Conservation (phyloP, 2,329 filamentous ascomycete species). For the Fusarium ramigenum region DNA sequence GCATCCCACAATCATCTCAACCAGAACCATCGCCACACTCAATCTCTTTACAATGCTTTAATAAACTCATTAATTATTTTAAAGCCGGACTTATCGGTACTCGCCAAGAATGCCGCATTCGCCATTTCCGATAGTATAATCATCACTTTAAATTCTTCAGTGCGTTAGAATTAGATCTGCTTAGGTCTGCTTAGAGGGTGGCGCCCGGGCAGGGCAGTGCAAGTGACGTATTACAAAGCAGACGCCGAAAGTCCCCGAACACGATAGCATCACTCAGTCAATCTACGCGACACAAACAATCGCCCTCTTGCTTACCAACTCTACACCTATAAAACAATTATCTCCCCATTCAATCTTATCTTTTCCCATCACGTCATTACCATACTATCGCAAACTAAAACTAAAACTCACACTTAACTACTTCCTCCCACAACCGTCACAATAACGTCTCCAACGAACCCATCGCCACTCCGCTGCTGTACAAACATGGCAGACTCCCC, state of each 20-base stretch:
- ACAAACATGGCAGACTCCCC: slow-evolving; percentile 32
- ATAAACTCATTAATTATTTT: neutral
- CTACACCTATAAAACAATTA: slow-evolving; percentile 1
- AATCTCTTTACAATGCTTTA: neutral
- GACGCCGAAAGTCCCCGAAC: slow-evolving; percentile 43
- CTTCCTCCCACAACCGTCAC: neutral
- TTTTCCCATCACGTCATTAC: neutral
- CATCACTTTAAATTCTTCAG: neutral
- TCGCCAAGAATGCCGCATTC: neutral
- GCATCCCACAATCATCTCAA: neutral
- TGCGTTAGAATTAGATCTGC: neutral
- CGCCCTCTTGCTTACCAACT: neutral
- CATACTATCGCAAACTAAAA: neutral
- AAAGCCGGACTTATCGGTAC: slow-evolving; percentile 6
- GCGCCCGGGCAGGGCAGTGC: slow-evolving; percentile 30
- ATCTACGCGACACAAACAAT: neutral
- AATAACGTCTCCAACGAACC: slow-evolving; percentile 3
- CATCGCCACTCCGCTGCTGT: slow-evolving; percentile 25
- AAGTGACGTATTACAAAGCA: slow-evolving; percentile 56
- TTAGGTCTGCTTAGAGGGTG: neutral
- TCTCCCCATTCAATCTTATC: neutral
- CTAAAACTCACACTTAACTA: neutral
- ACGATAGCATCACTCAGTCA: slow-evolving; percentile 18
- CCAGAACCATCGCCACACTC: neutral
- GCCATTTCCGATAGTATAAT: neutral